Percentiles rank a stretch among this genome's conserved stretches.
phyloP scores from a whole-genome alignment of 2,329 filamentous ascomycete genomes.

The Fusarium duplospermum region DNA sequence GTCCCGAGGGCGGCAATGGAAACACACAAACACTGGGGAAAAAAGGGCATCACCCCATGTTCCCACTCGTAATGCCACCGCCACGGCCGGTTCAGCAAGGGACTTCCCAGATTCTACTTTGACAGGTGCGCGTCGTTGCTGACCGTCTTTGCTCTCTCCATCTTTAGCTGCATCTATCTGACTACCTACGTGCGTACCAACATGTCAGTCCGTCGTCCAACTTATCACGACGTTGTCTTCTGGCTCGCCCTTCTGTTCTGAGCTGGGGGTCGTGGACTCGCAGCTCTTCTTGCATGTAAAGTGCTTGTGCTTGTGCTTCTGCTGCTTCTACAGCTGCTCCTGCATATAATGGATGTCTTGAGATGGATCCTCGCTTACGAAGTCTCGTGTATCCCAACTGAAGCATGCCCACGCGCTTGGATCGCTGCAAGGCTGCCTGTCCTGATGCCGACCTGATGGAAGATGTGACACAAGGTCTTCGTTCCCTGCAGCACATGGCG shows the following conservation, averaged over 20 bases:
- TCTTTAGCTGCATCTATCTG: background rate
- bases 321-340: background rate
- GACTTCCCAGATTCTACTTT: constrained; percentile 22
- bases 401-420: constrained; percentile 18
- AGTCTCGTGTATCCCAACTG: background rate
- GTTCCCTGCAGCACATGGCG: constrained; percentile 41
- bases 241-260: background rate
- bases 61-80: constrained; percentile 39
- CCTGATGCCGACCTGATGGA: constrained; percentile 23
- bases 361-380: background rate
- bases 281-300: background rate
- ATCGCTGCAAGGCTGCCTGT: constrained; percentile 39
- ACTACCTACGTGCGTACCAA: background rate
- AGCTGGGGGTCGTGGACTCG: background rate
- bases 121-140: constrained; percentile 19
- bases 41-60: constrained; percentile 27
- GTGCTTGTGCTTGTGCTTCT: background rate
- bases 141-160: constrained; percentile 29
- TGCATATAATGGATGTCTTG: background rate
- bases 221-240: background rate
- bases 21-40: constrained; percentile 19
- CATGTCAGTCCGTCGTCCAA: background rate
- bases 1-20: constrained; percentile 31
- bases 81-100: constrained; percentile 33
- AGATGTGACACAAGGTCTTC: constrained; percentile 42